Evolutionary conservation across 108 stramenopile species (phyloP).

Genomic region (Pseudonitzschia delicatissima): DNA sequence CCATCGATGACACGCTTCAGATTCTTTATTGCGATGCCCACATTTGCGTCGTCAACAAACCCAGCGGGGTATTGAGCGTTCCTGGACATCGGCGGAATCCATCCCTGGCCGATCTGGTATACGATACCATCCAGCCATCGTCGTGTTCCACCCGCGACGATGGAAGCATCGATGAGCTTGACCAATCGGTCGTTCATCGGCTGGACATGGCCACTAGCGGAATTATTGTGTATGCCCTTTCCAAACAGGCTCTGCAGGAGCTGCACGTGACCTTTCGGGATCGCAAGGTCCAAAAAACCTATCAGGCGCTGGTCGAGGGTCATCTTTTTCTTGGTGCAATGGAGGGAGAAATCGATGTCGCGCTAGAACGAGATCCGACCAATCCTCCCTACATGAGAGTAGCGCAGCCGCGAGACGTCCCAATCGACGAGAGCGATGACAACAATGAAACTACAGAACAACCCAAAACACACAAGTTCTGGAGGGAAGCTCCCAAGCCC

Average conservation of each 20-base stretch:
- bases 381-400: slow-evolving; percentile 79
- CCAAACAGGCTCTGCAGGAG: slow-evolving; percentile 39
- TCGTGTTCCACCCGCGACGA: background rate
- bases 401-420: slow-evolving; percentile 21
- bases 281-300: slow-evolving; percentile 42
- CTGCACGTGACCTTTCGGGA: slow-evolving; percentile 60
- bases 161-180: slow-evolving; percentile 24
- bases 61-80: slow-evolving; percentile 61
- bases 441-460: slow-evolving; percentile 9
- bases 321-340: slow-evolving; percentile 14
- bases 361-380: slow-evolving; percentile 68
- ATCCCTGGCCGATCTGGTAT: slow-evolving; percentile 51
- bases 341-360: slow-evolving; percentile 67
- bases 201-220: slow-evolving; percentile 85
- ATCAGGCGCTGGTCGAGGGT: slow-evolving; percentile 46
- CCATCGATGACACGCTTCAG: slow-evolving; percentile 18
- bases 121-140: slow-evolving; percentile 36
- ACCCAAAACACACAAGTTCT: slow-evolving; percentile 43
- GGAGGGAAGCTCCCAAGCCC: slow-evolving; percentile 54
- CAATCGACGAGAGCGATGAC: slow-evolving; percentile 18
- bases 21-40: slow-evolving; percentile 59
- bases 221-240: slow-evolving; percentile 65
- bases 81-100: slow-evolving; percentile 73
- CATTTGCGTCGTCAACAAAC: slow-evolving; percentile 67
- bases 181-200: slow-evolving; percentile 76